Evolutionary conservation across 805 yeast species (phyloP).

Genomic region (Candida ovalis): DNA sequence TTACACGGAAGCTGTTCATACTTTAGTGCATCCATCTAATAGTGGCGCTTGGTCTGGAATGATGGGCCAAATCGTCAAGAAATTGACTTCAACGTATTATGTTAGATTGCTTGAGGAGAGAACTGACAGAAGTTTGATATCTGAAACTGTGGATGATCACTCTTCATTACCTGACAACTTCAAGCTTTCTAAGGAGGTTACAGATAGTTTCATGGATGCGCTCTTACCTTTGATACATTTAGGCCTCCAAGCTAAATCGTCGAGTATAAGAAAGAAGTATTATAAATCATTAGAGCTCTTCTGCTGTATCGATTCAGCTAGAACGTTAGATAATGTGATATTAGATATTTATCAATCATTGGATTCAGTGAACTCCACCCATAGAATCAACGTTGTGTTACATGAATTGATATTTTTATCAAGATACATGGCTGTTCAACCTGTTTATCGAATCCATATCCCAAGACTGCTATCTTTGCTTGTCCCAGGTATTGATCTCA

Average conservation of each 20-base stretch:
- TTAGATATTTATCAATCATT: constrained; percentile 77
- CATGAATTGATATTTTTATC: constrained; percentile 61
- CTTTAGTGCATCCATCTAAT: constrained; percentile 91
- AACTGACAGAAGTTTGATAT: constrained; percentile 29
- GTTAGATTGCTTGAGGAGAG: constrained; percentile 51
- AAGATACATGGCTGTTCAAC: constrained; percentile 60
- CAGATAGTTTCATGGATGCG: constrained; percentile 28
- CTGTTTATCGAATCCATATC: constrained; percentile 70
- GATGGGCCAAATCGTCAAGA: constrained; percentile 61
- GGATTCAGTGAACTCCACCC: constrained; percentile 65
- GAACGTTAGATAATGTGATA: constrained; percentile 50
- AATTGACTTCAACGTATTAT: constrained; percentile 57
- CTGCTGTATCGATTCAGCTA: constrained; percentile 55
- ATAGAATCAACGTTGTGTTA: constrained; percentile 72
- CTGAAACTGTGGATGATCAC: constrained; percentile 19
- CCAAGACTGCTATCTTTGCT: constrained; percentile 67
- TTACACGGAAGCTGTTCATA: constrained; percentile 64
- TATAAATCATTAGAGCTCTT: constrained; percentile 58
- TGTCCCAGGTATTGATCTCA: constrained; percentile 82
- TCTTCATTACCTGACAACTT: constrained; percentile 21
- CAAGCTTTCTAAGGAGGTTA: constrained; percentile 23
- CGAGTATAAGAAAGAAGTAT: constrained; percentile 51
- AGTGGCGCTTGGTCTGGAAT: constrained; percentile 82
- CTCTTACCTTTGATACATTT: constrained; percentile 53
- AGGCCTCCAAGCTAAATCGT: constrained; percentile 77